Percentiles rank a stretch among this genome's conserved stretches.
Conservation (phyloP, 169 alveolate genomes). For the Eimeria brunetti region DNA sequence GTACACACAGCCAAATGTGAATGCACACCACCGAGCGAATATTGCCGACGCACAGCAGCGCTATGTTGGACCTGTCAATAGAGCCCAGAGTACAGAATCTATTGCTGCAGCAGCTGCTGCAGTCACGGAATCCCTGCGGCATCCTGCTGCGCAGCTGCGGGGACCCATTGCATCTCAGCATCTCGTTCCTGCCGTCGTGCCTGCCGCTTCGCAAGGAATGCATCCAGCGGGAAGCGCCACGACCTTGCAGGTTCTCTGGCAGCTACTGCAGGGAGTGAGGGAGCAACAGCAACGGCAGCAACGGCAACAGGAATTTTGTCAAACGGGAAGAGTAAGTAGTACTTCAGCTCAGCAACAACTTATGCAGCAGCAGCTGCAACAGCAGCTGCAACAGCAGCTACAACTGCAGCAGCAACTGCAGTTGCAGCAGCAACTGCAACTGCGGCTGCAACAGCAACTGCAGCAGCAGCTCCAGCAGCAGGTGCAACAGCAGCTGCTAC, state of each 20-base stretch:
- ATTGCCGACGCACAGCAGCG: slow-evolving; percentile 36
- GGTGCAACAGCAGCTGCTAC: slow-evolving; percentile 34
- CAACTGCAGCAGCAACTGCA: slow-evolving; percentile 30
- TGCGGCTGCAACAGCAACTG: slow-evolving; percentile 11
- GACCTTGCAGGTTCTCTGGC: slow-evolving; percentile 38
- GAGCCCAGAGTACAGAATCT: not conserved
- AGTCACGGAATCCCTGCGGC: not conserved
- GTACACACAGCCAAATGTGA: not conserved
- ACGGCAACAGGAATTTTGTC: slow-evolving; percentile 21
- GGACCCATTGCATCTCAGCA: slow-evolving; percentile 11
- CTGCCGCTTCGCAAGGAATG: slow-evolving; percentile 1
- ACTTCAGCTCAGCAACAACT: not conserved
- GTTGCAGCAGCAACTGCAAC: slow-evolving; percentile 21
- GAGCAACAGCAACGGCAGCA: slow-evolving; percentile 44
- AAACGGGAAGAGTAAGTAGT: not conserved
- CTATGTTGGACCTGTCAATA: not conserved
- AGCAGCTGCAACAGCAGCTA: slow-evolving; percentile 46
- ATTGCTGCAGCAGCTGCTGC: not conserved
- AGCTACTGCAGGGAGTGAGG: slow-evolving; percentile 11
- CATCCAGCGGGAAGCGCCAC: not conserved
- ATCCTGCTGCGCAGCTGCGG: slow-evolving; percentile 7
- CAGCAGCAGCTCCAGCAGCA: slow-evolving; percentile 30
- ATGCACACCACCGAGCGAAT: slow-evolving; percentile 1
- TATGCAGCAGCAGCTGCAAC: slow-evolving; percentile 39
- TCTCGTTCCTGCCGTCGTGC: not conserved